Percentiles rank a stretch among this genome's conserved stretches.
Conservation (phyloP, 1,284 basidiomycete genomes). For the Sphagnurus paluster region DNA sequence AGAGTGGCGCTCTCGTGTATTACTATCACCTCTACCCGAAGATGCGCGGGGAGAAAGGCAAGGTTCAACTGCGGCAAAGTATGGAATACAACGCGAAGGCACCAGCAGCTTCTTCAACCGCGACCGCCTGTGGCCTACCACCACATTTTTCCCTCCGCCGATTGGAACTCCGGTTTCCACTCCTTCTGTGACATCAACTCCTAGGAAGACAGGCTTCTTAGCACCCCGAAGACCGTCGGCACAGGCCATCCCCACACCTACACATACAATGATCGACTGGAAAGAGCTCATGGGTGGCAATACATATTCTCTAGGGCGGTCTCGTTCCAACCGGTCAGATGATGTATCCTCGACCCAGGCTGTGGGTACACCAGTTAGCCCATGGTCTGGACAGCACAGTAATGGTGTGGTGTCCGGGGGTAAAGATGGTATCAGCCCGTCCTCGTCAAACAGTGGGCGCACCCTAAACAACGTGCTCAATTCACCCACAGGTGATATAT, state of each 20-base stretch:
- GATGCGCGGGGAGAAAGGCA: conserved; percentile 8
- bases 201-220: background rate
- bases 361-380: conserved; percentile 5
- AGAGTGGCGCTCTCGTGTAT: background rate
- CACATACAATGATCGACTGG: conserved; percentile 8
- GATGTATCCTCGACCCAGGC: conserved; percentile 14
- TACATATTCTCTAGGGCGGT: background rate
- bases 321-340: conserved; percentile 11
- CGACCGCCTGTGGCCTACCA: background rate
- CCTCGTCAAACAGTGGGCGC: background rate
- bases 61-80: conserved; percentile 7
- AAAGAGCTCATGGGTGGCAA: conserved; percentile 7
- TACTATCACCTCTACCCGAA: background rate
- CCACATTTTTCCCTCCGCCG: background rate
- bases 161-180: background rate
- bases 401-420: background rate
- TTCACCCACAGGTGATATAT: conserved; percentile 6
- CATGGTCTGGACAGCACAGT: background rate
- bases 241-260: background rate
- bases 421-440: background rate
- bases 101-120: background rate
- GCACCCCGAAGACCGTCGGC: conserved; percentile 1
- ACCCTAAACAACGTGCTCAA: background rate
- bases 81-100: conserved; percentile 5
- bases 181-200: background rate